These are phyloP conservation scores for Exophiala viscosa DNA, from an alignment of 2,329 filamentous ascomycete species.

Conservation along the genomic window DNA sequence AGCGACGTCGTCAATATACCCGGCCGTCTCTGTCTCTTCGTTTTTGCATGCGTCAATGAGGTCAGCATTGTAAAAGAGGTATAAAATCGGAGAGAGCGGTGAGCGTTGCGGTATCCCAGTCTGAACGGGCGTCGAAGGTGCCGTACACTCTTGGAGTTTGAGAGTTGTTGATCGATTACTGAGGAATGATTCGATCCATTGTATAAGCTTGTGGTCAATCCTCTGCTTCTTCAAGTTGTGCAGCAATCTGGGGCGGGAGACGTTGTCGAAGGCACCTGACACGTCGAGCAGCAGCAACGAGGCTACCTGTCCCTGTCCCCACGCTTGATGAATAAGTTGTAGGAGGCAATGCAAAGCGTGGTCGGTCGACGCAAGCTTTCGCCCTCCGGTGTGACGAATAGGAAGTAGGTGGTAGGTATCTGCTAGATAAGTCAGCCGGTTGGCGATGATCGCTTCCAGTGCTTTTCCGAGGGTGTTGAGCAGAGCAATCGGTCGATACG, in stretches of 20 bases:
- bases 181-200: constrained; percentile 25
- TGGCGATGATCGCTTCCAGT: constrained; percentile 18
- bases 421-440: constrained; percentile 13
- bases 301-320: constrained; percentile 5
- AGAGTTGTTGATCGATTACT: constrained; percentile 3
- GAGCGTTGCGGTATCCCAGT: constrained; percentile 31
- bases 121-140: constrained; percentile 1
- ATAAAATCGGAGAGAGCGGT: constrained; percentile 36
- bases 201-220: constrained; percentile 22
- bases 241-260: constrained; percentile 16
- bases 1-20: constrained; percentile 33
- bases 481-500: constrained; percentile 23
- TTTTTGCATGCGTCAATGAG: constrained; percentile 34
- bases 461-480: constrained; percentile 25
- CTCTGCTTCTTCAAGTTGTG: constrained; percentile 22
- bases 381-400: constrained; percentile 10
- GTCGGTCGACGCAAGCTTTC: constrained; percentile 7
- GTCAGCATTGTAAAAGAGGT: constrained; percentile 39
- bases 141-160: constrained; percentile 4
- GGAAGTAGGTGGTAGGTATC: constrained; percentile 21
- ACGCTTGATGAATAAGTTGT: constrained; percentile 12
- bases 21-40: constrained; percentile 28
- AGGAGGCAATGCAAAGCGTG: constrained; percentile 19
- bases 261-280: constrained; percentile 24
- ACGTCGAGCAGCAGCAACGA: constrained; percentile 20